A percentile compares a stretch with the other conserved stretches of the same genome.
These are phyloP conservation scores for Nemania serpens DNA, from an alignment of 2,329 filamentous ascomycete species.

Conservation along the genomic window DNA sequence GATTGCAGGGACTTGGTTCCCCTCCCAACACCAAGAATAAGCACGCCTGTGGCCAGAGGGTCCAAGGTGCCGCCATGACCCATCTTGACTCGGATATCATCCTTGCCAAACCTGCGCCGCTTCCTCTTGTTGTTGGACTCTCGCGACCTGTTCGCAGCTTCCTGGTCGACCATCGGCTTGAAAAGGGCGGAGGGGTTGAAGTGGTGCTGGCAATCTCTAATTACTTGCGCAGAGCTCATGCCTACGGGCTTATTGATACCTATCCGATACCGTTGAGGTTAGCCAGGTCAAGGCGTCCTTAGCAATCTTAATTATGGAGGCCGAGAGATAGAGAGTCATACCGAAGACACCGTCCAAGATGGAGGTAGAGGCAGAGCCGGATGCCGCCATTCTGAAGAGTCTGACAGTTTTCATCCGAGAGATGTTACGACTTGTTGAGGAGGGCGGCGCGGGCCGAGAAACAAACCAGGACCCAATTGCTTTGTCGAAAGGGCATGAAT, in stretches of 20 bases:
- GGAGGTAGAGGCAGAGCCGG: constrained; percentile 42
- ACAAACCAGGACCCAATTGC: background rate
- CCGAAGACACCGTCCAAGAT: constrained; percentile 64
- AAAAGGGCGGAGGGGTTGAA: constrained; percentile 85
- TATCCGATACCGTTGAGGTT: constrained; percentile 8
- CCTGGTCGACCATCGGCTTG: constrained; percentile 72
- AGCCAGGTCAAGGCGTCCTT: constrained; percentile 6
- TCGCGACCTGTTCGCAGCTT: constrained; percentile 58
- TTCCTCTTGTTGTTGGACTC: constrained; percentile 64
- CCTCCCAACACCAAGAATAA: constrained; percentile 84
- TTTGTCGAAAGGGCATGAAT: too few species aligned
- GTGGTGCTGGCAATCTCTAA: constrained; percentile 82
- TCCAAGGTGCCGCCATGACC: constrained; percentile 96
- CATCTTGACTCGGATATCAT: constrained; percentile 79
- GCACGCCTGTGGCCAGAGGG: constrained; percentile 88
- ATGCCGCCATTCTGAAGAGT: constrained; percentile 56
- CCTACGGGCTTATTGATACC: constrained; percentile 85
- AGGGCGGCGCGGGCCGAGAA: background rate
- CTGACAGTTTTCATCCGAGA: constrained; percentile 41
- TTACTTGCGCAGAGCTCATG: constrained; percentile 85
- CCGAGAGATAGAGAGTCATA: constrained; percentile 45
- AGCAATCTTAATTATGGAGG: background rate
- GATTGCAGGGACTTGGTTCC: constrained; percentile 81
- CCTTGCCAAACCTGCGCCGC: constrained; percentile 61
- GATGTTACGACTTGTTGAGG: background rate